Evolutionary conservation across 768 basidiomycete genomes (phyloP).

Genomic region (Zangia roseola): DNA sequence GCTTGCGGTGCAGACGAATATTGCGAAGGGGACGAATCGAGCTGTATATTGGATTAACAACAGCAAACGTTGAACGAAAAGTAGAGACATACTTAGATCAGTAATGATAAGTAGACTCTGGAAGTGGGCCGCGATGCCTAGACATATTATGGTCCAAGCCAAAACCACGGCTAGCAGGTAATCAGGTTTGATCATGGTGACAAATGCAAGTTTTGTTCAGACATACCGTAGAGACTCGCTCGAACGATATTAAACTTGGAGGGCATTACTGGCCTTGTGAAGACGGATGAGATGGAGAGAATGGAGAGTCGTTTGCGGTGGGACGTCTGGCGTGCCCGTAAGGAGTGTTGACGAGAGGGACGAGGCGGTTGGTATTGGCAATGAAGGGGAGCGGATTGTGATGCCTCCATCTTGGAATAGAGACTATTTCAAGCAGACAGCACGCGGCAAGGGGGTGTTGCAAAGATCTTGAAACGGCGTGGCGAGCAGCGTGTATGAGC

Average conservation of each 20-base stretch:
- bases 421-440: conserved; percentile 13
- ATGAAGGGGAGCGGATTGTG: conserved; percentile 23
- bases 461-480: conserved; percentile 27
- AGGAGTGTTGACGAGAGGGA: conserved; percentile 20
- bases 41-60: conserved; percentile 41
- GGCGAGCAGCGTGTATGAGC: conserved; percentile 25
- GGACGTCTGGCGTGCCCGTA: conserved; percentile 29
- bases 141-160: conserved; percentile 73
- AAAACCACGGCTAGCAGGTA: conserved; percentile 55
- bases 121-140: conserved; percentile 79
- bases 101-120: conserved; percentile 67
- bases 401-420: conserved; percentile 29
- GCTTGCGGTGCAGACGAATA: conserved; percentile 75
- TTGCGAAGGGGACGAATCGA: conserved; percentile 83
- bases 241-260: conserved; percentile 71
- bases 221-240: conserved; percentile 63
- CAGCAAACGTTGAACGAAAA: background rate
- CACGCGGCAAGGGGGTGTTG: conserved; percentile 32
- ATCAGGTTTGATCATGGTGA: conserved; percentile 5
- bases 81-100: conserved; percentile 74
- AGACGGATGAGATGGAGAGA: conserved; percentile 30
- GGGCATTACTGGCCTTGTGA: conserved; percentile 52
- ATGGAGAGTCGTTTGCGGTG: conserved; percentile 34
- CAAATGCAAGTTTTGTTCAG: background rate
- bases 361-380: conserved; percentile 26